phyloP scores from a whole-genome alignment of 176 grass and related monocot genomes.

The Oryza glumipatula region DNA sequence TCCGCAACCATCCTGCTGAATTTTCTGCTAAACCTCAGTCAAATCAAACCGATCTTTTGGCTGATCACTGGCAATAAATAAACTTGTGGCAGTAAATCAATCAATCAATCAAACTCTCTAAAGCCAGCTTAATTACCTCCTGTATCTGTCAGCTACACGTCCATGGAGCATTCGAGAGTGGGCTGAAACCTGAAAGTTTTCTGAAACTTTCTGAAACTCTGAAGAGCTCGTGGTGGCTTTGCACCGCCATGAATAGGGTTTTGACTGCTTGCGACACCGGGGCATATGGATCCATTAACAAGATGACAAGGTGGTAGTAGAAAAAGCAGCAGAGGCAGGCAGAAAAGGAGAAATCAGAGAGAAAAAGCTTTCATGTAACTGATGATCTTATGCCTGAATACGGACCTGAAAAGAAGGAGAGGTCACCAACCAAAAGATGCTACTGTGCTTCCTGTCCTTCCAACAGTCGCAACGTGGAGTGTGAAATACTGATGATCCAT shows the following conservation, averaged over 20 bases:
- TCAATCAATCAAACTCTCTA: neutral
- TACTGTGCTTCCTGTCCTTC: neutral
- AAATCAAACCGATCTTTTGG: neutral
- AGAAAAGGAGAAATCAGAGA: neutral
- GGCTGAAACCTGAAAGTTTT: neutral
- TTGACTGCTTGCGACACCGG: neutral
- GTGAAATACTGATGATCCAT: neutral
- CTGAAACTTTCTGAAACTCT: neutral
- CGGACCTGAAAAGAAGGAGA: neutral
- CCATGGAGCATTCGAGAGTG: neutral
- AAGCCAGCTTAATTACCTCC: neutral
- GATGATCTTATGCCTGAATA: neutral
- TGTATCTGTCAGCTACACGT: neutral
- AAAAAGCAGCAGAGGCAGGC: neutral
- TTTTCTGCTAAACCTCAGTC: neutral
- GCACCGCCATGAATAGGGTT: neutral
- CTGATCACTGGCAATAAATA: neutral
- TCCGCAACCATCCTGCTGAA: neutral
- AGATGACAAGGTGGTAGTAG: slow-evolving; percentile 11
- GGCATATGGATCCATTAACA: neutral
- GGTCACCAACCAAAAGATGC: slow-evolving; percentile 18
- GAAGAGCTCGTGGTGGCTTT: neutral
- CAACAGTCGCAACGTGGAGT: neutral
- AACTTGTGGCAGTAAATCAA: neutral
- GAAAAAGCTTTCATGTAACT: neutral